phyloP scores from a whole-genome alignment of 2,329 filamentous ascomycete genomes.

The Neofusicoccum sp. region DNA sequence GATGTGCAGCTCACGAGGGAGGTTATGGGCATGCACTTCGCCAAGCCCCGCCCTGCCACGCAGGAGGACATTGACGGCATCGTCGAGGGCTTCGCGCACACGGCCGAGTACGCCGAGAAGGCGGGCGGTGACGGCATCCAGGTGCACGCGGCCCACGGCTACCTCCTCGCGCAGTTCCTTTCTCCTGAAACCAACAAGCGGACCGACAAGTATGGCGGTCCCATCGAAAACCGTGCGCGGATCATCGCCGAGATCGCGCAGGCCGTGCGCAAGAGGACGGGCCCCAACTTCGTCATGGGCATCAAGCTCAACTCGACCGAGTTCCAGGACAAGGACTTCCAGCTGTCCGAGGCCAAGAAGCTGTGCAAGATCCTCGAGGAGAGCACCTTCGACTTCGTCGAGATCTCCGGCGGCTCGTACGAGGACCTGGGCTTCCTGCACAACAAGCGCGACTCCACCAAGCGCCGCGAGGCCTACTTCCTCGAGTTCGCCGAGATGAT shows the following conservation, averaged over 20 bases:
- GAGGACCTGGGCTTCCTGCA: slow-evolving; percentile 52
- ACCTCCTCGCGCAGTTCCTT: slow-evolving; percentile 41
- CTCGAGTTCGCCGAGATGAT: slow-evolving; percentile 56
- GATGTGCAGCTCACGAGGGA: slow-evolving; percentile 39
- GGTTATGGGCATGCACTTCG: slow-evolving; percentile 49
- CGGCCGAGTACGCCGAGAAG: slow-evolving; percentile 58
- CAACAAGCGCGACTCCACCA: slow-evolving; percentile 52
- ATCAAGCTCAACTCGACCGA: slow-evolving; percentile 57
- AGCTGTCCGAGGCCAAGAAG: slow-evolving; percentile 46
- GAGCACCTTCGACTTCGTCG: slow-evolving; percentile 53
- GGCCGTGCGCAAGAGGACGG: slow-evolving; percentile 30
- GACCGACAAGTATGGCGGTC: slow-evolving; percentile 38
- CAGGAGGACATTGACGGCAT: slow-evolving; percentile 52
- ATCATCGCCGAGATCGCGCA: slow-evolving; percentile 35
- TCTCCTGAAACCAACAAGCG: slow-evolving; percentile 34
- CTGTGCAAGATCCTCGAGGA: slow-evolving; percentile 47
- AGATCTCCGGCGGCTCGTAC: slow-evolving; percentile 59
- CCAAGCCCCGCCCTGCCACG: slow-evolving; percentile 50
- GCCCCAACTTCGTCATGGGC: slow-evolving; percentile 42
- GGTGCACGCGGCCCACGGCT: slow-evolving; percentile 40
- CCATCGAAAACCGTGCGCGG: slow-evolving; percentile 35
- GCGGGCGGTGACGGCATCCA: slow-evolving; percentile 54
- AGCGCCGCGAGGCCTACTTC: slow-evolving; percentile 57
- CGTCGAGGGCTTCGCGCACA: slow-evolving; percentile 61
- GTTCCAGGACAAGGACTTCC: slow-evolving; percentile 50